Evolutionary conservation across 768 basidiomycete genomes (phyloP).

Genomic region (Phaeotremella fagi): DNA sequence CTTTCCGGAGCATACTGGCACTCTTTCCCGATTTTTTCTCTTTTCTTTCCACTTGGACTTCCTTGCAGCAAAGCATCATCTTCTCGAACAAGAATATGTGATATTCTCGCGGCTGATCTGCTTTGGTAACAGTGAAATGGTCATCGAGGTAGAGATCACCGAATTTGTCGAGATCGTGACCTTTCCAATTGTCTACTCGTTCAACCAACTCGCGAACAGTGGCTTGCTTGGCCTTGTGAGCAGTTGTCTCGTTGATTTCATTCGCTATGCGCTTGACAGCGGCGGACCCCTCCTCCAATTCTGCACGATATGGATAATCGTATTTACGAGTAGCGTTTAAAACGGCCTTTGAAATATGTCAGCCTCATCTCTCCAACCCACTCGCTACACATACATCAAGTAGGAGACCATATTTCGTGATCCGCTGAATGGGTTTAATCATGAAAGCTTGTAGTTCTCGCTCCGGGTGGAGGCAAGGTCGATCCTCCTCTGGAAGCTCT

Average conservation of each 20-base stretch:
- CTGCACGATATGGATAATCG: conserved; percentile 53
- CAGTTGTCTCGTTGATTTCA: conserved; percentile 94
- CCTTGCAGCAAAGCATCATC: conserved; percentile 98
- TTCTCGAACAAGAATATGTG: conserved; percentile 98
- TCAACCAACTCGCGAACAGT: conserved; percentile 79
- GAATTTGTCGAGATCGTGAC: conserved; percentile 89
- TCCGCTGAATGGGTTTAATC: conserved; percentile 96
- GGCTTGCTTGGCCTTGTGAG: conserved; percentile 77
- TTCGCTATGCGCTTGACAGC: conserved; percentile 90
- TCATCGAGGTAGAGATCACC: conserved; percentile 92
- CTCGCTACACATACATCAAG: conserved; percentile 63
- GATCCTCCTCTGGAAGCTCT: conserved; percentile 19
- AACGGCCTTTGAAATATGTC: conserved; percentile 23
- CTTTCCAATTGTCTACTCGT: conserved; percentile 98
- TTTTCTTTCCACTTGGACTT: conserved; percentile 59
- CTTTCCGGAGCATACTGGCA: conserved; percentile 81
- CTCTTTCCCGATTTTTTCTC: conserved; percentile 70
- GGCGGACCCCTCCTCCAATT: conserved; percentile 75
- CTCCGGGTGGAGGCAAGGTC: conserved; percentile 41
- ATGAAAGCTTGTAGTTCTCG: conserved; percentile 86
- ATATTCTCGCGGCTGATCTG: conserved; percentile 93
- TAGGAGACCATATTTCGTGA: conserved; percentile 96
- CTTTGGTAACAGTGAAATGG: conserved; percentile 91
- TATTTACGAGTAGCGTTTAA: conserved; percentile 36
- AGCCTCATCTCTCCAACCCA: conserved; percentile 7